Conservation (phyloP, 495 filamentous ascomycete genomes). For the Hyphodiscus hymeniophilus region DNA sequence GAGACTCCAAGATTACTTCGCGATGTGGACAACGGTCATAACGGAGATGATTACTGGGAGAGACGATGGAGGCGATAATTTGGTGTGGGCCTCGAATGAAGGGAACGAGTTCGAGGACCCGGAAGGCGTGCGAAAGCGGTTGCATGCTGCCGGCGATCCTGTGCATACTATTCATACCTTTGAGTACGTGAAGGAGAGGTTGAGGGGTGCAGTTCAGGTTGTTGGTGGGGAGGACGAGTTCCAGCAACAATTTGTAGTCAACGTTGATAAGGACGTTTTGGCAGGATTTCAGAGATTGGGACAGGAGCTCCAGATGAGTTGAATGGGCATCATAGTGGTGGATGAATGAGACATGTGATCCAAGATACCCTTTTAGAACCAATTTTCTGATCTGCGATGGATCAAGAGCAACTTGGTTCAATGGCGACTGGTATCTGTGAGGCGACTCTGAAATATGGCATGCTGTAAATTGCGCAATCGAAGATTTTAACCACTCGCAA, state of each 20-base stretch:
- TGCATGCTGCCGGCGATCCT: slow-evolving; percentile 54
- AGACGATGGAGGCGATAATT: slow-evolving; percentile 28
- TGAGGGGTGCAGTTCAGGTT: slow-evolving; percentile 55
- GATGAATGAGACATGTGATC: no score
- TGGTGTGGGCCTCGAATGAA: slow-evolving; percentile 59
- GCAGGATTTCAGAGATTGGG: slow-evolving; percentile 44
- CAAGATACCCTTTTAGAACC: no score
- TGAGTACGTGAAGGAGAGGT: slow-evolving; percentile 57
- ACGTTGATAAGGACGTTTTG: slow-evolving; percentile 79
- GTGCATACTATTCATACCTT: slow-evolving; percentile 64
- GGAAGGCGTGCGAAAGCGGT: slow-evolving; percentile 40
- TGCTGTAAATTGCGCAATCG: no score
- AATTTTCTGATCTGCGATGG: no score
- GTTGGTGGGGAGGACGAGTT: slow-evolving; percentile 69
- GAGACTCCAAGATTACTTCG: slow-evolving; percentile 42
- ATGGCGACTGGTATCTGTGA: no score
- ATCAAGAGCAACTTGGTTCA: no score
- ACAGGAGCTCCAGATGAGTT: background rate
- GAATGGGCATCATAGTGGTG: no score
- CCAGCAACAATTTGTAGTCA: slow-evolving; percentile 68
- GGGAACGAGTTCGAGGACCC: slow-evolving; percentile 61
- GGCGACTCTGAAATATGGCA: no score
- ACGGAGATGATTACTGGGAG: slow-evolving; percentile 28
- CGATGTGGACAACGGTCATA: slow-evolving; percentile 44
- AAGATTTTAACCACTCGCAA: no score